phyloP scores from a whole-genome alignment of 225 moss, liverwort and hornwort genomes.

The Sphagnum contortum region DNA sequence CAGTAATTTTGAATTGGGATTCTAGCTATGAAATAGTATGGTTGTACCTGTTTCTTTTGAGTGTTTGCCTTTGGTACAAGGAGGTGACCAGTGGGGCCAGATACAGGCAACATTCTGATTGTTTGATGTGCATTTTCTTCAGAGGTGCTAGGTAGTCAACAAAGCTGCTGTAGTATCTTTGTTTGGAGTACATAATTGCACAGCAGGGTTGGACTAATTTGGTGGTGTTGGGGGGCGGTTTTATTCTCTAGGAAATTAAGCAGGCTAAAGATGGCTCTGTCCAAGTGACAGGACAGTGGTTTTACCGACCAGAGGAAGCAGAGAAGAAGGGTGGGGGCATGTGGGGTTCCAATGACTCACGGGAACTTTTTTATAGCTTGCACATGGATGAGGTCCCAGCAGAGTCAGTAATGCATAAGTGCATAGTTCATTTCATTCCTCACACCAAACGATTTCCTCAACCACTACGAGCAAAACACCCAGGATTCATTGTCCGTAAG shows the following conservation, averaged over 20 bases:
- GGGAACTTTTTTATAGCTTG: constrained; percentile 95
- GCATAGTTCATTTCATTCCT: constrained; percentile 84
- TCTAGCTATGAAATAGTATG: too few relatives aligned
- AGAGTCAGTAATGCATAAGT: constrained; percentile 98
- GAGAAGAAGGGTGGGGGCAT: constrained; percentile 94
- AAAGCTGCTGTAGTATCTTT: neutral
- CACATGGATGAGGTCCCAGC: constrained; percentile 96
- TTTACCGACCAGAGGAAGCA: constrained; percentile 95
- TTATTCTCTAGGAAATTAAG: constrained; percentile 61
- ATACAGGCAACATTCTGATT: too few relatives aligned
- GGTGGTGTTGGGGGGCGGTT: neutral
- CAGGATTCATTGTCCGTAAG: constrained; percentile 83
- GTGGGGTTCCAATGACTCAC: constrained; percentile 68
- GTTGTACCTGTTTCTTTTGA: too few relatives aligned
- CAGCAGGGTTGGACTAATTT: neutral
- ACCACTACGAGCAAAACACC: constrained; percentile 57
- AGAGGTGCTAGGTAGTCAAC: too few relatives aligned
- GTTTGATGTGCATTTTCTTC: too few relatives aligned
- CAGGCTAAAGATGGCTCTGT: constrained; percentile 80
- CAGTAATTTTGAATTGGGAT: too few relatives aligned
- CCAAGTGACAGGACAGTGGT: constrained; percentile 95
- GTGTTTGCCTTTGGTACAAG: too few relatives aligned
- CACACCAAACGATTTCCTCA: constrained; percentile 65
- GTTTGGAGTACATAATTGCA: neutral
- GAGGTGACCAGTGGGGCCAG: too few relatives aligned